Evolutionary conservation across 345 rosid genomes (phyloP).

Genomic region (Syzygium aromaticum): DNA sequence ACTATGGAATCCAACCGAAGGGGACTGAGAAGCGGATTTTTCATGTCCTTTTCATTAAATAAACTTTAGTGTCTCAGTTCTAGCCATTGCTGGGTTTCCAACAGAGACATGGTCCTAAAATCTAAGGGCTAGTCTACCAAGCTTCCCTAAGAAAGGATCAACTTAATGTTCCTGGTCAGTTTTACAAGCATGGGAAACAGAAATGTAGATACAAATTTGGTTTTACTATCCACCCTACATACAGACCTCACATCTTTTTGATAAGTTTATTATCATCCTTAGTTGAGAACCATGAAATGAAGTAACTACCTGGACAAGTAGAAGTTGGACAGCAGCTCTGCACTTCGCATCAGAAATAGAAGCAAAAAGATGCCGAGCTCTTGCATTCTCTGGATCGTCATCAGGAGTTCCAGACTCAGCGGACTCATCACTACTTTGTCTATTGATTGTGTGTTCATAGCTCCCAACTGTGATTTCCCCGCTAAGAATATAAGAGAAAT

Average conservation of each 20-base stretch:
- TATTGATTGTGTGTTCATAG: slow-evolving; percentile 16
- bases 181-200: background rate
- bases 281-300: background rate
- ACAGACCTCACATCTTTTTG: background rate
- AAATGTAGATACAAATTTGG: background rate
- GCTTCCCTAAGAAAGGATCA: background rate
- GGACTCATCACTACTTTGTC: slow-evolving; percentile 36
- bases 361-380: slow-evolving; percentile 38
- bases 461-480: slow-evolving; percentile 32
- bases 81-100: background rate
- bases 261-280: background rate
- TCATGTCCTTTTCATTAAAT: background rate
- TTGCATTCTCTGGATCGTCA: slow-evolving; percentile 38
- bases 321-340: slow-evolving; percentile 95
- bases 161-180: background rate
- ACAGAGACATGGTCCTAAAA: background rate
- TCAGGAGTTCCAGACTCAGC: slow-evolving; percentile 31
- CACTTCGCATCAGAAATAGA: slow-evolving; percentile 84
- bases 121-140: background rate
- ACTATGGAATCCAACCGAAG: background rate
- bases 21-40: background rate
- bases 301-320: slow-evolving; percentile 74
- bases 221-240: background rate
- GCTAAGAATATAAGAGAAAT: slow-evolving; percentile 53
- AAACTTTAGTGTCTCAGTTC: background rate